Evolutionary conservation across 805 yeast genomes (phyloP), one percentile per base, ranked within the genome.

Genomic region (Pichia pseudocactophila): DNA sequence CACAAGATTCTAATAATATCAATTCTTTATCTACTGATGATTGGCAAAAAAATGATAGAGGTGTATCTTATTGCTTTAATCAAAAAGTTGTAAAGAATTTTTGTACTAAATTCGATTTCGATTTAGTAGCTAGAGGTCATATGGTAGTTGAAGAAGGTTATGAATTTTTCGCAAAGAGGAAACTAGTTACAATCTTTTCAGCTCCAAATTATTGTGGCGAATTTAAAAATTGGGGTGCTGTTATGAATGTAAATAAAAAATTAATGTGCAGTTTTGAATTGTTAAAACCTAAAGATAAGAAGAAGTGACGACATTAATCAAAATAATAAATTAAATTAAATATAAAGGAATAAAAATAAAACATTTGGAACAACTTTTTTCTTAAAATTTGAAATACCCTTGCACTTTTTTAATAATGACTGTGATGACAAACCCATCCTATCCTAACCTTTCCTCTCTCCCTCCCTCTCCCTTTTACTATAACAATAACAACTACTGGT

Each of bases 141-240:
- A 84, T 84, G 94, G 92, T 84, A 36, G 94, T 84, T 31, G 90
- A 84, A 58, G 90, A 84, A 57, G 94, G 94, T 3, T 84, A 84
- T 57, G 92, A 84, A 57, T 84, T 84, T 57, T 84, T 81, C 59
- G 80, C 79, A 46, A 79, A 76, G 55, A 66, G 86, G 53, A 78
- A 78, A 57, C 65, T 84, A 43, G 92, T 84, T 1, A 84, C 94
- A 0, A 78, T 84, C 1, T 84, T 84, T 54, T 74, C 80, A 47
- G 94, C 92, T 4, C 94, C 94, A 3, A 84, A 84, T 56, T 84
- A 84, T 54, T 81, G 89, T 64, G 89, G 89, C 8, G 88, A 81
- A 57, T 81, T 81, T 61, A 77, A 80, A 51, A 81, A 81, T 55
- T 81, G 80, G 76, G 89, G 89, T 13, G 88, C 88, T 2, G 80